These are phyloP conservation scores for Puccinia hordei DNA, from an alignment of 1,284 basidiomycete species.

Conservation along the genomic window DNA sequence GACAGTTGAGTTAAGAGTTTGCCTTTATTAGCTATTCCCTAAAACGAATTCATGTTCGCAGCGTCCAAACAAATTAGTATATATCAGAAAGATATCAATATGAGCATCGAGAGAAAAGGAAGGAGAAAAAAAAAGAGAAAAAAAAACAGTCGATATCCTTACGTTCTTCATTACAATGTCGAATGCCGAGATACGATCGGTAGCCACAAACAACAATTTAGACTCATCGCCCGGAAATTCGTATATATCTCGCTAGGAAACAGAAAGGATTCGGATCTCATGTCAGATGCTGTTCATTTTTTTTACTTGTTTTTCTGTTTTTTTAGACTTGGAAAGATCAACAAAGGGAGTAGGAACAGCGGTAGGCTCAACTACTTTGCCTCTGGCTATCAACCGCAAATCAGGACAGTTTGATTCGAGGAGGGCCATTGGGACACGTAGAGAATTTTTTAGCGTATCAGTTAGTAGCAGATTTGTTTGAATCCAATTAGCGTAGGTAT, in stretches of 20 bases:
- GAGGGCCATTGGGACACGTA: not conserved
- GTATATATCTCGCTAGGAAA: constrained; percentile 75
- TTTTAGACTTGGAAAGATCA: not conserved
- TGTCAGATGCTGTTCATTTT: not conserved
- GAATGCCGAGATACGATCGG: constrained; percentile 94
- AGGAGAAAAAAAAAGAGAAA: not conserved
- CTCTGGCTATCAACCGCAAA: constrained; percentile 71
- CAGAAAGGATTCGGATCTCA: not conserved
- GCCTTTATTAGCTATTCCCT: constrained; percentile 95
- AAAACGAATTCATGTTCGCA: constrained; percentile 45
- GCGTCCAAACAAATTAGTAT: not conserved
- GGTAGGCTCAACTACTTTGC: constrained; percentile 69
- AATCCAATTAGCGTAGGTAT: too few species aligned
- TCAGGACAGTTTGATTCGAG: constrained; percentile 60
- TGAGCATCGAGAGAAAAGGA: not conserved
- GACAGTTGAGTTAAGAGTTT: constrained; percentile 85
- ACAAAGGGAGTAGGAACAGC: not conserved
- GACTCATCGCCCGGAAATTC: constrained; percentile 67
- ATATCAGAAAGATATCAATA: constrained; percentile 53
- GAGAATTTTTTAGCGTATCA: too few species aligned
- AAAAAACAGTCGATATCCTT: constrained; percentile 28
- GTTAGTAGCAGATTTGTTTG: too few species aligned
- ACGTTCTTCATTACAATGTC: constrained; percentile 93
- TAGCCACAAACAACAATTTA: constrained; percentile 84
- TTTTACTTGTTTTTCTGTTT: too few species aligned